Base-by-base conservation (phyloP, 2,329 filamentous ascomycete genomes). In the Ilyonectria destructans region DNA sequence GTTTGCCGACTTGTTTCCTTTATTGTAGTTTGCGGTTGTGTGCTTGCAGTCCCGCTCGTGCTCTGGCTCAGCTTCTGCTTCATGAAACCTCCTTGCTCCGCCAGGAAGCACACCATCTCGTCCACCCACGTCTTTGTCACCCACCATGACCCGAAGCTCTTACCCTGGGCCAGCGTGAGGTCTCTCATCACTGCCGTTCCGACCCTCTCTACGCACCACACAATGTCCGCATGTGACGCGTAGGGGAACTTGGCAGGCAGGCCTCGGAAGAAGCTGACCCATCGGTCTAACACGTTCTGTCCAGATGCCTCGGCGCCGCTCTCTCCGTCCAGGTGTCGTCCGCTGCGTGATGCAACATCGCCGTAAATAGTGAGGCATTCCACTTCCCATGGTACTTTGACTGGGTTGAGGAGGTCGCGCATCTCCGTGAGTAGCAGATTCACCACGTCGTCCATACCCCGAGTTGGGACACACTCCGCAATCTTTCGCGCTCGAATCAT, bases 41-140 rank as follows among this genome's bases (percentile, higher is more conserved):
- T 68, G 21, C 67, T 69, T 4, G 76, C 72, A 29, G 70, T 63
- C 6, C 58, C 65, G 8, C 77, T 75, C 13, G 76, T 70, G 8
- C 77, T 75, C 12, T 80, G 80, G 4, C 81, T 81, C 8, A 81
- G 82, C 71, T 84, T 88, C 66, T 87, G 87, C 71, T 87, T 86
- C 84, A 98, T 91, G 78, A 98, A 98, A 0, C 96, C 96, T 58
- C 95, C 96, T 75, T 95, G 91, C 76, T 97, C 94, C 0, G 94
- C 94, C 73, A 97, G 86, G 87, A 97, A 98, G 65, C 92, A 88
- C 57, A 95, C 90, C 93, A 97, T 97, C 82, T 98, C 96, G 77
- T 98, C 95, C 59, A 98, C 89, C 87, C 96, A 98, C 65, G 96
- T 95, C 80, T 98, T 97, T 4, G 95, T 95, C 65, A 98, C 93